Evolutionary conservation across 2,329 filamentous ascomycete species (phyloP), one percentile per base, ranked within the genome.

Genomic region (Colletotrichum liaoningense): DNA sequence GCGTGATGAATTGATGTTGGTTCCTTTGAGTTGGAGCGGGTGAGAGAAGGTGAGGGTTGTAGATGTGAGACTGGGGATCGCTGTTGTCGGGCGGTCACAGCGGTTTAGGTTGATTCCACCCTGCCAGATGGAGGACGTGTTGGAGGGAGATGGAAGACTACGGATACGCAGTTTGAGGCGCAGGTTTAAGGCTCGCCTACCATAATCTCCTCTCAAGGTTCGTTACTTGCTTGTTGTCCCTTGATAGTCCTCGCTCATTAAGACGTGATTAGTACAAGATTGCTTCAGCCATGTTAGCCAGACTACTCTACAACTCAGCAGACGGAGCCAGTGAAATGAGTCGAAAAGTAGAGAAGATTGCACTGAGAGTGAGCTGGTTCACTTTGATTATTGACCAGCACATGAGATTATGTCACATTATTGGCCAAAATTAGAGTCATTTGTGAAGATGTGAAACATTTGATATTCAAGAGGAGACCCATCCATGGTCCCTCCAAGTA

Each of bases 401-500:
- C 4, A 8, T 24, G 38, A 38, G 52, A 42, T 42, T 3, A 7
- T 2, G 6, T n/a, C 4, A 35, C 14, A 24, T 22, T n/a, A 16
- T n/a, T 16, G 11, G 26, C 7, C 12, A 28, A 8, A 14, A 16
- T n/a, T 24, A 12, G 14, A 5, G 33, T 12, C 22, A 38, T 19
- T 22, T 8, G 22, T 52, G 19, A 69, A 69, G 42, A 35, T 56
- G 19, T 63, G 28, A 38, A 73, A 46, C 24, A 55, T 19, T 19
- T 70, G 11, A 56, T 56, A 65, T 72, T 64, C 49, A 30, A 55
- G 33, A 65, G 63, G 46, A 64, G 38, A 75, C 63, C 63, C 73
- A 46, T 33, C 11, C 24, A 62, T 71, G 56, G 42, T 38, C 30
- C 57, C 58, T 42, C 42, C 8, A 26, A 49, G n/a, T n/a, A 67